Base-by-base conservation (phyloP, 371 early-diverging fungal species). In the Mucor irregularis region DNA sequence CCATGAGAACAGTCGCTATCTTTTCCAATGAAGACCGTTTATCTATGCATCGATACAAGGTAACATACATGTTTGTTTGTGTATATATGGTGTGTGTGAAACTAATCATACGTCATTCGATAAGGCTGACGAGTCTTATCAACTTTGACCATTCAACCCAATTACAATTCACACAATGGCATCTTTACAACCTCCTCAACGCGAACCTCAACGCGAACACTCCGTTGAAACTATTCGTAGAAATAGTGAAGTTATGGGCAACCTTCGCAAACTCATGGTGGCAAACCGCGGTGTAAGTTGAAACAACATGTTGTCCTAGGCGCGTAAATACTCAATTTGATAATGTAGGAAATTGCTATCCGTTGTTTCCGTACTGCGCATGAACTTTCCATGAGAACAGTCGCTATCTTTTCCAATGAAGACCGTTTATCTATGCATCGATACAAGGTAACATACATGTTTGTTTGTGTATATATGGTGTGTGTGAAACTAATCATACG, bases 341-440 rank as follows among this genome's bases (percentile, higher is more conserved):
- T 35, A 16, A 29, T 31, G 2, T 67, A 84, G 76, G 95, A 97
- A 80, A 97, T 97, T 57, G 91, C 95, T 48, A 90, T 94, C 63
- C 84, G 97, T 25, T 83, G 93, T 59, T 90, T 91, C 65, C 89
- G 95, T 45, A 90, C 94, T 5, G 94, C 93, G 2, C 91, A 92
- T 66, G 92, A 94, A 73, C 83, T 96, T 30, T 90, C 93, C 56
- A 82, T 94, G 84, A 83, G 81, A 53, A 89, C 95, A 34, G 86
- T 96, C 7, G 90, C 94, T 31, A 81, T 97, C 54, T 95, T 89
- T 70, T 85, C 90, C 19, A 76, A 92, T 66, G 95, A 93, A 63
- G 96, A 97, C 81, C 79, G 94, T 48, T 78, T 94, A 39, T 81
- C 87, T 43, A 92, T 93, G 92, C 96, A 96, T 74, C 84, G 94